Base-by-base conservation (phyloP, 805 yeast species). In the Starmerella floricola region DNA sequence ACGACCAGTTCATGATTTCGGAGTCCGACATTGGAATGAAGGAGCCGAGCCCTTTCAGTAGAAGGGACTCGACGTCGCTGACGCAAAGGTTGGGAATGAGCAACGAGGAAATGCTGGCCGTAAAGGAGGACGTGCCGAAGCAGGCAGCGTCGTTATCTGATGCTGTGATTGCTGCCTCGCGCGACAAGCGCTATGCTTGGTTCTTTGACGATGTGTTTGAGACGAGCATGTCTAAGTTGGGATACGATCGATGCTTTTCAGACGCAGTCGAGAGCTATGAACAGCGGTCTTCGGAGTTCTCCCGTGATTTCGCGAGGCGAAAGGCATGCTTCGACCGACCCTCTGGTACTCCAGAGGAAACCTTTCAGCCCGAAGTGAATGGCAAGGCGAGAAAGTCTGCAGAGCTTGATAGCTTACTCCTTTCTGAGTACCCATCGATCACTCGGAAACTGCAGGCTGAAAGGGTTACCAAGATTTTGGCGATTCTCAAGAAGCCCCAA, bases 171-270 rank as follows among this genome's bases (percentile, higher is more conserved):
- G 13, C 41, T 12, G 35, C 31, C 11, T 15, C 19, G 11, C 38
- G 34, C 17, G 50, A 49, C 34, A 34, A 31, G 2, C 49, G 52
- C 26, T 57, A 45, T 35, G 42, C 37, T 21, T 57, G 61, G 61
- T 52, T 57, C 42, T 57, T 57, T 34, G 58, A 56, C 38, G 57
- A 55, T 36, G 30, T 34, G 8, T 47, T 40, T 34, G 40, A 39
- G 19, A 48, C 54, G 15, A 47, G 49, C 18, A 48, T 38, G 28
- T 48, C 54, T 6, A 49, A 46, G 31, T 45, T 42, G 19, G 56
- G 58, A 32, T 57, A 57, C 36, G 58, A 57, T 42, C 39, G 49
- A 17, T 43, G 50, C 39, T 56, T 48, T 46, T 30, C 52, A 12
- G 46, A 48, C 24, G 6, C 37, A 3, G 35, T 43, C 11, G 39